Percentiles rank a stretch among this genome's conserved stretches.
phyloP scores from a whole-genome alignment of 805 yeast species.

The Lipomyces kockii region DNA sequence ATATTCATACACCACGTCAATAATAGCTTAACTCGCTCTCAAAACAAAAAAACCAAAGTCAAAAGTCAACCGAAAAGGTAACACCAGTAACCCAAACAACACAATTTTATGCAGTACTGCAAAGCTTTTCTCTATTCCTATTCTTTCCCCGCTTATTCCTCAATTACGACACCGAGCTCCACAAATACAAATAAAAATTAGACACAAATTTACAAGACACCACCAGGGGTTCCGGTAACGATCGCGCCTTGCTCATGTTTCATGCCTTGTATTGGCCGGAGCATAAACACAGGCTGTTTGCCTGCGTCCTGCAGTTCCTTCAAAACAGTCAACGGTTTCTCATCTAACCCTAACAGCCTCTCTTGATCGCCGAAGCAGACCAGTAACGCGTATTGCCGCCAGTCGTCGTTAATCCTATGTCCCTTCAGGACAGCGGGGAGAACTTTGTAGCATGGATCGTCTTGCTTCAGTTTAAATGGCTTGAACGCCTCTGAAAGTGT shows the following conservation, averaged over 20 bases:
- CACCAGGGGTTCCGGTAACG: conserved; percentile 38
- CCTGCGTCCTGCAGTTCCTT: conserved; percentile 86
- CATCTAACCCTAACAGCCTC: conserved; percentile 78
- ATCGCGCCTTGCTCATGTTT: conserved; percentile 38
- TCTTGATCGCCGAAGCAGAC: conserved; percentile 92
- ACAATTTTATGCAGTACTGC: neutral
- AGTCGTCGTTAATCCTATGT: conserved; percentile 77
- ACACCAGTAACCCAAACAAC: neutral
- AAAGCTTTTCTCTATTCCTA: neutral
- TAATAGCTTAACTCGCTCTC: neutral
- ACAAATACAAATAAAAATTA: conserved; percentile 4
- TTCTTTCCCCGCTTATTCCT: neutral
- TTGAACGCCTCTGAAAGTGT: conserved; percentile 68
- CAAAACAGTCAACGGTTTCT: conserved; percentile 83
- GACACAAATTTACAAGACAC: conserved; percentile 27
- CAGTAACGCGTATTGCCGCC: conserved; percentile 86
- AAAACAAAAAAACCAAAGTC: neutral
- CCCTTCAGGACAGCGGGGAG: conserved; percentile 86
- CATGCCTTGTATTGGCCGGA: conserved; percentile 72
- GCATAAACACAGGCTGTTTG: conserved; percentile 88
- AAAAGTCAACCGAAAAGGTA: neutral
- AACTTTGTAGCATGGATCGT: conserved; percentile 88
- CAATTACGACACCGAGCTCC: neutral
- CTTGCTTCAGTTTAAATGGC: conserved; percentile 81
- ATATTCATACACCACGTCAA: neutral